Base-by-base conservation (phyloP, 2,329 filamentous ascomycete genomes). In the Venturia carpophila region DNA sequence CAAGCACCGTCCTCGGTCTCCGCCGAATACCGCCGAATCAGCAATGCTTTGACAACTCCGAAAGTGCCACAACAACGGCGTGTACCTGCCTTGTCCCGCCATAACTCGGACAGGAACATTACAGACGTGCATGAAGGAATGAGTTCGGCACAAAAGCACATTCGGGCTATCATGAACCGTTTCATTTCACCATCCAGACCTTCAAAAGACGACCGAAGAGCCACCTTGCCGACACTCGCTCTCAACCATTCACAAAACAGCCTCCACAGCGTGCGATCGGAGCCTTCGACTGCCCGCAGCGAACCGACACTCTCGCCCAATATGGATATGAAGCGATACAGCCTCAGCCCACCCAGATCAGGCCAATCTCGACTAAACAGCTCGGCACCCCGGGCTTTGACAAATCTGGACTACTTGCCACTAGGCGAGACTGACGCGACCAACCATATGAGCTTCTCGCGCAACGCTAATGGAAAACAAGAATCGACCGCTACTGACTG, bases 401-500 rank as follows among this genome's bases (percentile, higher is more conserved):
- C 74, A 10, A 81, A 81, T 67, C 75, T 81, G 10, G 79, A 81
- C 70, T 81, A 77, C 68, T 74, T 81, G 34, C 78, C 79, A 15
- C 80, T 81, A 66, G 75, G 73, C 60, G 73, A 70, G 27, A 79
- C 80, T 52, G 71, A 69, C 60, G 11, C 62, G 66, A 68, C 11
- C 69, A 73, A n/a, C 19, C 24, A 27, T 30, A 24, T 39, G 27
- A 63, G n/a, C n/a, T 30, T 45, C 11, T 19, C 42, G 13, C 6
- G 27, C 24, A 74, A 47, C 75, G 75, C 60, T 79, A 81, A 69
- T 69, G 76, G 47, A 68, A 76, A 73, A 67, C 62, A 68, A 65
- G 77, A 79, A 65, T 81, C 87, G 15, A 86, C 86, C 0, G 78
- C 86, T 10, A 80, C 85, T 0, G 90, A 94, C 70, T 96, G 91